phyloP scores from a whole-genome alignment of 306 rosid genomes.

The Cucumis hystrix region DNA sequence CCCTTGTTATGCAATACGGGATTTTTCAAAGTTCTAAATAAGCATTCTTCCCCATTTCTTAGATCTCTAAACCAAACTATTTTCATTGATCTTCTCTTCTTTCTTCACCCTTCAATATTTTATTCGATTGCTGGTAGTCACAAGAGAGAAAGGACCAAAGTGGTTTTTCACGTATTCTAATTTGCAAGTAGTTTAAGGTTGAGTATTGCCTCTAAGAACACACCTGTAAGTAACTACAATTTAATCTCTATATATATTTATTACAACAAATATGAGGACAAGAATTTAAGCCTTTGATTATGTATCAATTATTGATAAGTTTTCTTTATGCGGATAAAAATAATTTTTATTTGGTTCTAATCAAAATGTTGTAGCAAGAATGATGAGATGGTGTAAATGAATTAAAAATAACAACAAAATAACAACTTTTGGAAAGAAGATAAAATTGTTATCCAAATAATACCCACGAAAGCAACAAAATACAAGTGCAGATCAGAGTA shows the following conservation, averaged over 20 bases:
- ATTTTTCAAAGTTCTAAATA: not conserved
- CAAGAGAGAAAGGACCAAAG: not conserved
- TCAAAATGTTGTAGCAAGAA: too few species aligned
- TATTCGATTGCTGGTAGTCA: not conserved
- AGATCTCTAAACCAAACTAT: not conserved
- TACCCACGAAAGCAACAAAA: not conserved
- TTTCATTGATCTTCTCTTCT: not conserved
- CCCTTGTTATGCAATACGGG: not conserved
- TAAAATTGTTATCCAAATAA: not conserved
- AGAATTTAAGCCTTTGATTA: too few species aligned
- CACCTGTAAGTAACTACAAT: too few species aligned
- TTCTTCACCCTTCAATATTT: not conserved
- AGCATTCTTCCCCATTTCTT: not conserved
- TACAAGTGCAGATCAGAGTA: constrained; percentile 56
- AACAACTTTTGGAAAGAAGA: not conserved
- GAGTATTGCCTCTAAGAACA: not conserved
- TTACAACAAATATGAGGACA: too few species aligned
- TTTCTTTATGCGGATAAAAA: too few species aligned
- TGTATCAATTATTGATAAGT: too few species aligned
- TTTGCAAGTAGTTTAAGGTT: not conserved
- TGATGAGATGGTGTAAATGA: too few species aligned
- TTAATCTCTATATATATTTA: too few species aligned
- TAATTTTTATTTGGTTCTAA: too few species aligned
- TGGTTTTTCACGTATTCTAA: not conserved
- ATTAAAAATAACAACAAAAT: not conserved